A percentile compares a stretch with the other conserved stretches of the same genome.
Conservation (phyloP, 2,329 filamentous ascomycete genomes). For the Mycosphaerella sp. region DNA sequence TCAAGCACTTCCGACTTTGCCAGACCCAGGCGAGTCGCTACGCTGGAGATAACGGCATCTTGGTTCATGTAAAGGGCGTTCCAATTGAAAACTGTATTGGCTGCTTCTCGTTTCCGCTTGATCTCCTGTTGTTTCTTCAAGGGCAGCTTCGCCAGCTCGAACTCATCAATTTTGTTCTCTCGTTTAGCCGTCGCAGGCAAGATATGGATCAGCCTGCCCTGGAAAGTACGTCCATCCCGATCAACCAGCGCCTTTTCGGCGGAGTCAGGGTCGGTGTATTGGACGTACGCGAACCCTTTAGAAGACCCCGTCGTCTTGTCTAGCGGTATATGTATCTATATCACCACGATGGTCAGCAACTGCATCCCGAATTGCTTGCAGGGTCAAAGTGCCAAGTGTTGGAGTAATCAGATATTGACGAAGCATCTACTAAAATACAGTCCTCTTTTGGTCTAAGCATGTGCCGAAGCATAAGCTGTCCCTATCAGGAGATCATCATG, state of each 20-base stretch:
- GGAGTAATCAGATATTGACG: conserved; percentile 54
- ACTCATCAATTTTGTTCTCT: conserved; percentile 77
- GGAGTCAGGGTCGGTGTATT: conserved; percentile 64
- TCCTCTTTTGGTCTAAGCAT: conserved; percentile 78
- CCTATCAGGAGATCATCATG: conserved; percentile 99
- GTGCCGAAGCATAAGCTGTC: conserved; percentile 95
- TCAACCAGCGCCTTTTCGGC: conserved; percentile 73
- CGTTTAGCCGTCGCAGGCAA: conserved; percentile 78
- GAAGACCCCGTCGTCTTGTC: conserved; percentile 62
- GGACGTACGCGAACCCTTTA: conserved; percentile 87
- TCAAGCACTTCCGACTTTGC: conserved; percentile 88
- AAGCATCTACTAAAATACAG: conserved; percentile 99
- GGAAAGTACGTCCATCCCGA: conserved; percentile 79
- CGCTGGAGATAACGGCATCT: conserved; percentile 86
- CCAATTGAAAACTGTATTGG: conserved; percentile 83
- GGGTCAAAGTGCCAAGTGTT: conserved; percentile 11
- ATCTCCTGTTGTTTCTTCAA: conserved; percentile 92
- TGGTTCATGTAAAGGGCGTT: conserved; percentile 98
- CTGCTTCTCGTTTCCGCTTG: conserved; percentile 73
- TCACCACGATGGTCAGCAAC: conserved; percentile 2
- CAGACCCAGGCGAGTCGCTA: conserved; percentile 78
- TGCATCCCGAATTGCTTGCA: neutral
- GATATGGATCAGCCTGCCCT: conserved; percentile 86
- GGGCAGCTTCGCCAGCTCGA: conserved; percentile 80
- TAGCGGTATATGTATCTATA: conserved; percentile 77